These are phyloP conservation scores for Ustilago loliicola DNA, from an alignment of 1,284 basidiomycete genomes.

Conservation along the genomic window DNA sequence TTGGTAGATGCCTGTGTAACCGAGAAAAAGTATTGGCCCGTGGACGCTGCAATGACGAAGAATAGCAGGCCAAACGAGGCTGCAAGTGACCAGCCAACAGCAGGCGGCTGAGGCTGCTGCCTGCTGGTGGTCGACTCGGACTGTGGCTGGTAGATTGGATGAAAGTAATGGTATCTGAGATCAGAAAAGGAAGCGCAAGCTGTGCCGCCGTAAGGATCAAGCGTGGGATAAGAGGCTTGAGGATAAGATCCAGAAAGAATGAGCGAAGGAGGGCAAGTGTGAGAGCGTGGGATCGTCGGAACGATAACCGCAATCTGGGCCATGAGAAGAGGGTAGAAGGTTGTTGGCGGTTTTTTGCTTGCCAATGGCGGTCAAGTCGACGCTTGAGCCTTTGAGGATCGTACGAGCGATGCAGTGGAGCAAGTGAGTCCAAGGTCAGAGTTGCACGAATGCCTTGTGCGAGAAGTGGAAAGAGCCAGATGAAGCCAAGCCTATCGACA, in stretches of 20 bases:
- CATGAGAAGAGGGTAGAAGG: too few species aligned
- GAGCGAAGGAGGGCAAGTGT: too few species aligned
- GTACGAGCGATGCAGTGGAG: slow-evolving; percentile 32
- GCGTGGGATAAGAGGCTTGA: slow-evolving; percentile 43
- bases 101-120: slow-evolving; percentile 38
- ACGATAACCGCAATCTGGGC: too few species aligned
- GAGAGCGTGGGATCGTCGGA: too few species aligned
- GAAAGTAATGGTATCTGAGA: slow-evolving; percentile 56
- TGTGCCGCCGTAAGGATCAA: slow-evolving; percentile 37
- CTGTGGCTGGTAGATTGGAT: slow-evolving; percentile 35
- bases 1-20: slow-evolving; percentile 42
- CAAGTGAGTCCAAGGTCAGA: too few species aligned
- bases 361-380: slow-evolving; percentile 26
- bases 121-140: not conserved
- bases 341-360: too few species aligned
- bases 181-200: slow-evolving; percentile 56
- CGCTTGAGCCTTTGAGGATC: slow-evolving; percentile 43
- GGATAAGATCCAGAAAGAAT: too few species aligned
- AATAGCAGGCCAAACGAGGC: slow-evolving; percentile 61
- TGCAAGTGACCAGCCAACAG: slow-evolving; percentile 59
- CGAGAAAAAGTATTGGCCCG: slow-evolving; percentile 49
- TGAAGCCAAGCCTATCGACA: slow-evolving; percentile 46
- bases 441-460: slow-evolving; percentile 26
- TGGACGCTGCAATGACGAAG: slow-evolving; percentile 38
- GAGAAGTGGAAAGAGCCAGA: slow-evolving; percentile 49